phyloP scores from a whole-genome alignment of 202 grass and related monocot genomes.

The Thinopyrum obtusiflorum region DNA sequence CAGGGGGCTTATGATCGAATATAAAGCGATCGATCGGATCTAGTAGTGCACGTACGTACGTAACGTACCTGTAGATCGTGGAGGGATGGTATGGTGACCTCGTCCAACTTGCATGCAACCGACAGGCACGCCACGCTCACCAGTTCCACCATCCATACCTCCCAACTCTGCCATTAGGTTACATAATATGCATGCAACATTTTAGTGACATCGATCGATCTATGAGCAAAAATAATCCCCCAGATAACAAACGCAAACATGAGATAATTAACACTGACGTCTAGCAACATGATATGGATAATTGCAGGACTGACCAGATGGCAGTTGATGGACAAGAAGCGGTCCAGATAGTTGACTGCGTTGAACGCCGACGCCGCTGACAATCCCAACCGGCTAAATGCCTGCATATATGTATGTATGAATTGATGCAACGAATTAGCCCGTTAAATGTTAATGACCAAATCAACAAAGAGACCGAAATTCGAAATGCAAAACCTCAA shows the following conservation, averaged over 20 bases:
- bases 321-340: constrained; percentile 79
- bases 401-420: constrained; percentile 24
- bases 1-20: constrained; percentile 1
- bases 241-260: background rate
- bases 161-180: constrained; percentile 47
- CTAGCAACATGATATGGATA: background rate
- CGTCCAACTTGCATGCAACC: constrained; percentile 77
- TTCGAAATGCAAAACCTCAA: background rate
- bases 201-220: background rate
- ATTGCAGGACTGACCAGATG: constrained; percentile 39
- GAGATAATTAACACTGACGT: too few species aligned
- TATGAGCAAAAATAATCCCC: background rate
- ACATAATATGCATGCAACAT: background rate
- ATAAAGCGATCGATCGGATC: background rate
- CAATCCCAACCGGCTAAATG: constrained; percentile 43
- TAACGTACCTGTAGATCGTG: constrained; percentile 74
- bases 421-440: background rate
- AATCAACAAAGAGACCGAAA: constrained; percentile 1
- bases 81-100: constrained; percentile 59
- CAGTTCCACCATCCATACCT: constrained; percentile 85
- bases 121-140: constrained; percentile 76
- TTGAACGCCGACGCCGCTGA: constrained; percentile 47
- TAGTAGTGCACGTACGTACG: background rate
- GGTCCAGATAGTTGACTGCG: constrained; percentile 72
- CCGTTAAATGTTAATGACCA: background rate